Conservation (phyloP, 306 rosid species). For the Cyclanthera cordifolia region DNA sequence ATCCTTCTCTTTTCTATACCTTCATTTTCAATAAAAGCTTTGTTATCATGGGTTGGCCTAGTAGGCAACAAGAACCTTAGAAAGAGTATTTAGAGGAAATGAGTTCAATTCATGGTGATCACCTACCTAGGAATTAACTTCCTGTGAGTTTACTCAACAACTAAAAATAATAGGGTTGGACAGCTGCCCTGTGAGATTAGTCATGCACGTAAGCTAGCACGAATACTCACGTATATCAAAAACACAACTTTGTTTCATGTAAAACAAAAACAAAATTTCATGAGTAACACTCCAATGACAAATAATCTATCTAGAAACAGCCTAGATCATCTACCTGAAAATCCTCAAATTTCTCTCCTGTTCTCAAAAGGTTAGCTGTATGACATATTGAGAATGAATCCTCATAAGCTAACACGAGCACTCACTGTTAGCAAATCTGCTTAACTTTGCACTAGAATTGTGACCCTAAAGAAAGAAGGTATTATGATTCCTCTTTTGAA, state of each 20-base stretch:
- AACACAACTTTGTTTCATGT: no score
- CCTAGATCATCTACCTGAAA: not conserved
- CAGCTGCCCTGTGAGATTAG: no score
- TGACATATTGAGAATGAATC: not conserved
- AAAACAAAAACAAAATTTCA: not conserved
- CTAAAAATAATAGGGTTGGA: not conserved
- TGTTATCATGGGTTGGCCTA: not conserved
- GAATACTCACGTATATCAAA: no score
- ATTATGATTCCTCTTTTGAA: not conserved
- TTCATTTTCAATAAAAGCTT: not conserved
- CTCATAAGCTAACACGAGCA: not conserved
- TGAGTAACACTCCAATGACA: not conserved
- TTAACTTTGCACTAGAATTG: not conserved
- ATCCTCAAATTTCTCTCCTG: not conserved
- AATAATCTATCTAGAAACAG: not conserved
- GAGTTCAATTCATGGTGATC: no score
- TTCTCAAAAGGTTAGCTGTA: not conserved
- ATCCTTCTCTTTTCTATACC: not conserved
- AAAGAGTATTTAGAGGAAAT: no score
- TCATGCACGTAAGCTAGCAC: no score
- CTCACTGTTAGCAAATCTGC: not conserved
- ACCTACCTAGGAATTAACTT: not conserved
- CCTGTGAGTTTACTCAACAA: no score
- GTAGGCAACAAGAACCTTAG: no score
- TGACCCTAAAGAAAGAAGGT: not conserved